Evolutionary conservation across 164 flowering plant species (phyloP), one percentile per base, ranked within the genome.

Genomic region (Macadamia integrifolia): DNA sequence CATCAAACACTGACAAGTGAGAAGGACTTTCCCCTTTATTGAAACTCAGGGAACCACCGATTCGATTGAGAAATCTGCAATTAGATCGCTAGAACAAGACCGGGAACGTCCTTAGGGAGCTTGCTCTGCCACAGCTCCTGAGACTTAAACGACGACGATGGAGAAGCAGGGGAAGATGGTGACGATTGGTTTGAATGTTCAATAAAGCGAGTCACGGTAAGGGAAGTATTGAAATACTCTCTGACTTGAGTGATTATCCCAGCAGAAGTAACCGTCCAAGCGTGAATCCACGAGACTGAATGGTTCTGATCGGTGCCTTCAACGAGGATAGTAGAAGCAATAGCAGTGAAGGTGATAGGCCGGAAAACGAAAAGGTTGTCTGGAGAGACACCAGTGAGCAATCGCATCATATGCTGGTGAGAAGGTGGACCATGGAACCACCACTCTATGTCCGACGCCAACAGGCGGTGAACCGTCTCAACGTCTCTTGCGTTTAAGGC

Each of bases 371-470:
- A 86, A 8, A 68, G 35, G 2, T 46, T 64, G 64, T 59, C 15
- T n/a, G 69, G 0, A 30, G 71, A 23, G 23, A 44, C 72, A 5
- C 93, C 93, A 48, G 96, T 86, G 69, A 87, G 86, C 29, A 90
- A 73, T 72, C 82, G 93, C 93, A 90, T 89, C 90, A 92, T 58
- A 82, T 75, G 85, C 76, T 92, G 98, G 83, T 84, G 89, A 10
- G 89, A 46, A 0, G 96, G 98, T 0, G 98, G 98, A 66, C 98
- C 98, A 75, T 92, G 98, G 84, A 92, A 92, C 93, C 95, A 87
- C 96, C 96, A 90, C 87, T 92, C 96, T 56, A 92, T 83, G 76
- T 92, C 98, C 0, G 94, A 76, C 58, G 87, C 90, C 11, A 92
- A 81, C 7, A 90, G 78, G 56, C 74, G 74, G 75, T 84, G 88